Conservation (phyloP, 2,329 filamentous ascomycete genomes). For the Elsinoe ampelina region DNA sequence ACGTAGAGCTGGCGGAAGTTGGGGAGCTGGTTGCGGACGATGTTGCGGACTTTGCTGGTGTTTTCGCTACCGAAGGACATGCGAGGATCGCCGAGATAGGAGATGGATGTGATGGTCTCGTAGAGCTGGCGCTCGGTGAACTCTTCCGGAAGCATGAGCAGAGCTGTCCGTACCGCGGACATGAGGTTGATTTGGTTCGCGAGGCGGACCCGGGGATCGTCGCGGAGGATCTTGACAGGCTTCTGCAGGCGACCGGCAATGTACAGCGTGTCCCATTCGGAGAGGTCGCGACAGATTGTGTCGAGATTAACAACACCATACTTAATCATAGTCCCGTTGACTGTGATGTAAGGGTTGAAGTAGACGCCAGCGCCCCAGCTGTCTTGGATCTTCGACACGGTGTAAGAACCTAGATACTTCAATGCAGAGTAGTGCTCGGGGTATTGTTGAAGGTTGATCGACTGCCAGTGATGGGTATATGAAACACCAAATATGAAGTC, state of each 20-base stretch:
- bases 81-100: constrained; percentile 91
- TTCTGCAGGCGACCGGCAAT: constrained; percentile 95
- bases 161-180: constrained; percentile 78
- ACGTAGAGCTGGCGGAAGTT: constrained; percentile 90
- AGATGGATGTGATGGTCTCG: constrained; percentile 81
- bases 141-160: constrained; percentile 70
- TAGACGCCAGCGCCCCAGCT: constrained; percentile 87
- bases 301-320: constrained; percentile 95
- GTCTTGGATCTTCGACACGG: constrained; percentile 79
- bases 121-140: constrained; percentile 88
- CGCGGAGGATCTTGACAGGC: constrained; percentile 92
- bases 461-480: constrained; percentile 94
- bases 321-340: constrained; percentile 94
- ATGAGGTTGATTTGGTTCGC: constrained; percentile 95
- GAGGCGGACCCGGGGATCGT: constrained; percentile 83
- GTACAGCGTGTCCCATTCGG: constrained; percentile 88
- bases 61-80: constrained; percentile 89
- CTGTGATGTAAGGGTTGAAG: constrained; percentile 90
- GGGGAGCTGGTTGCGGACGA: constrained; percentile 80
- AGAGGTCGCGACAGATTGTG: constrained; percentile 77
- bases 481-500: constrained; percentile 97
- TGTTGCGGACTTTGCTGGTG: constrained; percentile 85
- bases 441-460: constrained; percentile 79
- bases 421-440: constrained; percentile 86
- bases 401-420: constrained; percentile 71